Evolutionary conservation across 1,139 yeast genomes (phyloP), one percentile per base, ranked within the genome.

Genomic region (Lizanozyma gosingica): DNA sequence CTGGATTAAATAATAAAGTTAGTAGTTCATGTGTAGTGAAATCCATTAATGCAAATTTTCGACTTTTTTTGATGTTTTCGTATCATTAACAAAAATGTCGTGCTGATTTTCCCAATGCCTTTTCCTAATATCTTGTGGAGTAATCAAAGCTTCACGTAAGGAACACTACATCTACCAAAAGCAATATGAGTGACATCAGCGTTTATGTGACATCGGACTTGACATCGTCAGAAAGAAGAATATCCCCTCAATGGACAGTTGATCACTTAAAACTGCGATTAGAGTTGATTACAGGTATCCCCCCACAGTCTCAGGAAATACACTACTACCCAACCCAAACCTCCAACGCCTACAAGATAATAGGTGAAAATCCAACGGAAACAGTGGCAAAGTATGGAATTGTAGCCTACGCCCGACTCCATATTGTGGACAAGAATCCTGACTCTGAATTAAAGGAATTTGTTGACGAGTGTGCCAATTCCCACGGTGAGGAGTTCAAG

Each of bases 231-330:
- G 94, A 84, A 55, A 62, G 92, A 38, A 63, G 86, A 38, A 63
- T 88, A 27, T 74, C 84, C 0, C 76, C 78, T 0, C 71, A 68
- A 37, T 83, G 94, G 87, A 59, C 75, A 0, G 47, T 86, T 33
- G 59, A 58, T 3, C 65, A 78, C 47, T 66, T 88, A 43, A 76
- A 80, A 49, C 54, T 64, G 34, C 71, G 76, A 45, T 59, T 88
- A 15, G 94, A 85, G 53, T 71, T 69, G 17, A 74, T 86, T 44
- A 87, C 96, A 0, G 97, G 97, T 1, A 76, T 90, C 36, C 77
- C 81, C 3, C 85, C 87, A 1, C 43, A 55, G 17, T 64, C 57
- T 46, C 95, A 85, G 57, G 60, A 63, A 17, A 59, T 85, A 18
- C 68, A 66, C 39, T 59, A 78, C 40, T 78, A 74, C 49, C 67